phyloP scores from a whole-genome alignment of 2,329 filamentous ascomycete species.

The Rutstroemia sp. region DNA sequence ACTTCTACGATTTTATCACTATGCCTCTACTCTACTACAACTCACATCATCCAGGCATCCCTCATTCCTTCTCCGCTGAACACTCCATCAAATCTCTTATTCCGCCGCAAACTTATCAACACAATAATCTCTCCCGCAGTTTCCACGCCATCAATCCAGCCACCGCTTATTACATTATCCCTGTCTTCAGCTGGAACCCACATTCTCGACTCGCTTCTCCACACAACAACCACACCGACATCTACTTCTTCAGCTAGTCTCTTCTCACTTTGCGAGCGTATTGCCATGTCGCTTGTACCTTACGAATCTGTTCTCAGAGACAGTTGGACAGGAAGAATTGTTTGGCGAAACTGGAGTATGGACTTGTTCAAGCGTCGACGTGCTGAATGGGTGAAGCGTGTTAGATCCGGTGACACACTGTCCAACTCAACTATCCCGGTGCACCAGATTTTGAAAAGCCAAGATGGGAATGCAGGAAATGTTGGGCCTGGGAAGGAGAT shows the following conservation, averaged over 20 bases:
- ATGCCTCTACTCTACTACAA: constrained; percentile 43
- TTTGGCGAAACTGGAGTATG: constrained; percentile 70
- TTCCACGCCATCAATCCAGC: neutral
- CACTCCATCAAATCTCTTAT: constrained; percentile 48
- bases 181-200: constrained; percentile 57
- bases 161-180: constrained; percentile 29
- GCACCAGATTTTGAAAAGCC: neutral
- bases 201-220: constrained; percentile 59
- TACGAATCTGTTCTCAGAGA: constrained; percentile 56
- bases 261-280: constrained; percentile 60
- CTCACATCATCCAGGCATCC: constrained; percentile 57
- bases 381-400: constrained; percentile 56
- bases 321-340: constrained; percentile 55
- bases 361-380: constrained; percentile 59
- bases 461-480: constrained; percentile 3
- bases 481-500: neutral
- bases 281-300: constrained; percentile 54
- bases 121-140: constrained; percentile 39
- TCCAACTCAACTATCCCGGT: neutral
- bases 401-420: constrained; percentile 18
- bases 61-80: constrained; percentile 45
- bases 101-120: constrained; percentile 56
- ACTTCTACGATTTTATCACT: constrained; percentile 53
- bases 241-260: constrained; percentile 27
- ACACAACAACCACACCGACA: constrained; percentile 15